Evolutionary conservation across 768 basidiomycete species (phyloP), one percentile per base, ranked within the genome.

Genomic region (Trametes villosa): DNA sequence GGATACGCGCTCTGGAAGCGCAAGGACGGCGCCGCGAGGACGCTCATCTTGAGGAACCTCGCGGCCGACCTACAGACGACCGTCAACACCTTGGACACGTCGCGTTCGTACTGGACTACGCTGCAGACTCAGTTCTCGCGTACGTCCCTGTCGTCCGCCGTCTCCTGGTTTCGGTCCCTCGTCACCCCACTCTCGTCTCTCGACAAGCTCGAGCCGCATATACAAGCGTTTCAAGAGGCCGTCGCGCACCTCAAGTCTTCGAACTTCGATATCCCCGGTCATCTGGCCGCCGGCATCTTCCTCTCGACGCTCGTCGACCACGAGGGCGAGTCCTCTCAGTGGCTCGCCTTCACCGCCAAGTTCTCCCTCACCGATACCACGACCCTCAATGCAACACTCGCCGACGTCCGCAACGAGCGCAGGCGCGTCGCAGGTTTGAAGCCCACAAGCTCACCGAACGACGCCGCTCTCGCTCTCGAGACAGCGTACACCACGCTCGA

Each of bases 341-440:
- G 53, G 44, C 15, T 18, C 9, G n/a, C 42, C 4, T 55, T 18
- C 29, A 44, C 53, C 15, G 53, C 53, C 30, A 44, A 44, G 41
- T 9, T 55, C 41, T 31, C 36, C 29, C 41, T 55, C 41, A 46
- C 30, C 41, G 17, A 42, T 12, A n/a, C 24, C 3, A 45, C 53
- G 18, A 55, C 41, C 13, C 53, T 55, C 17, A 45, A 55, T 42
- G 29, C 42, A 29, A 33, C 33, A 27, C 22, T 55, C 41, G 53
- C 53, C 17, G 42, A 45, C n/a, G 41, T 33, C 15, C 53, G 53
- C 53, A 55, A 55, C 53, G 42, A 55, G 30, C 53, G 53, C 17
- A 29, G 29, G 17, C 53, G 30, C 53, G 27, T 55, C 44, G 40
- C 45, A 7, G 53, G 53, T 34, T 31, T 17, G 13, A 29, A 24